Evolutionary conservation across 495 filamentous ascomycete species (phyloP).

Genomic region (Cudoniella acicularis): DNA sequence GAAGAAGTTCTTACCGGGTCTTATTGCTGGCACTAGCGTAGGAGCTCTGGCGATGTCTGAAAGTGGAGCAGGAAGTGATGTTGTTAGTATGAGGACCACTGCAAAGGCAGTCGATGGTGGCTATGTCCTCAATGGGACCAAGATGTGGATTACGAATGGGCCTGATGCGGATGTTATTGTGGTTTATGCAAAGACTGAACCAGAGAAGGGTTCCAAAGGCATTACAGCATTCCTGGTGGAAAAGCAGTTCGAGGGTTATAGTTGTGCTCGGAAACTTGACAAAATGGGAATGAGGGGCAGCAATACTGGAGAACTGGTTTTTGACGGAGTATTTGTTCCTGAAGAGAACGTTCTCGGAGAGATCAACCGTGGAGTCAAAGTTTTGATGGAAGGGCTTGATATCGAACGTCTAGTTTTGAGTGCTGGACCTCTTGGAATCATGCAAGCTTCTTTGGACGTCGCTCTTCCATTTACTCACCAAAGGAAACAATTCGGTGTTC

Average conservation of each 20-base stretch:
- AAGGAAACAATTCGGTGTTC: conserved; percentile 81
- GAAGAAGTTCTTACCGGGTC: conserved; percentile 67
- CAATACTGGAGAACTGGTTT: conserved; percentile 93
- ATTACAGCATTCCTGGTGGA: conserved; percentile 95
- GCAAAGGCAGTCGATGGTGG: conserved; percentile 81
- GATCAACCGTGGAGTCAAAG: conserved; percentile 77
- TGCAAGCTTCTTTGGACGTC: conserved; percentile 88
- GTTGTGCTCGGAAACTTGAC: conserved; percentile 85
- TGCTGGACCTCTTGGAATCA: conserved; percentile 84
- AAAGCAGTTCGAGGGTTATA: conserved; percentile 69
- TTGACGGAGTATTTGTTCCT: conserved; percentile 91
- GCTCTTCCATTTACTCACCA: conserved; percentile 86
- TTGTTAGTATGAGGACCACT: conserved; percentile 89
- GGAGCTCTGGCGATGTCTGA: conserved; percentile 96
- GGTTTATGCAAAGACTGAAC: conserved; percentile 93
- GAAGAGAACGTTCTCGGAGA: conserved; percentile 73
- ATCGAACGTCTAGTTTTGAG: conserved; percentile 90
- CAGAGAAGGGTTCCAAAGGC: conserved; percentile 76
- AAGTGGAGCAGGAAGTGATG: conserved; percentile 85
- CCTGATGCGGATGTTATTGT: conserved; percentile 83
- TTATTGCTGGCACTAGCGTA: conserved; percentile 78
- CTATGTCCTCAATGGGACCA: conserved; percentile 82
- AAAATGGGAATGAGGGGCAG: conserved; percentile 97
- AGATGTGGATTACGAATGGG: conserved; percentile 99
- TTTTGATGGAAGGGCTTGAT: conserved; percentile 95